Conservation (phyloP, 768 basidiomycete species). For the Rhodotorula taiwanensis region DNA sequence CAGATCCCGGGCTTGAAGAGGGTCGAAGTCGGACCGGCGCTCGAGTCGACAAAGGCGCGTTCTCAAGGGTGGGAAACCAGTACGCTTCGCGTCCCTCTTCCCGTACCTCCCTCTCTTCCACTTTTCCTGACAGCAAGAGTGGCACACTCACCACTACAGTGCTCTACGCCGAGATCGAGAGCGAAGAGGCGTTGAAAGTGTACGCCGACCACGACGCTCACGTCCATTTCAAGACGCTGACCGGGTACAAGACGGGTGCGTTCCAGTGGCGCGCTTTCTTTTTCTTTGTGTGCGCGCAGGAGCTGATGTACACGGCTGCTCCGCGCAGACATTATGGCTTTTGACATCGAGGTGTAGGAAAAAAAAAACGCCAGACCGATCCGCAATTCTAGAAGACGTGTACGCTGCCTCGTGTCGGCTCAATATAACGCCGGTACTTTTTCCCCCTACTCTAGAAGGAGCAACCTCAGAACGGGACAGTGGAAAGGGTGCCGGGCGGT, state of each 20-base stretch:
- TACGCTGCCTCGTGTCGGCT: too few relatives aligned
- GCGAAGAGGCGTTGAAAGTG: conserved; percentile 12
- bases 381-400: too few relatives aligned
- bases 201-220: conserved; percentile 17
- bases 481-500: too few relatives aligned
- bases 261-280: too few relatives aligned
- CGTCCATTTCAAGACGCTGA: conserved; percentile 6
- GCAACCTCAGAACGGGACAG: too few relatives aligned
- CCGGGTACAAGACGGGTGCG: conserved; percentile 1
- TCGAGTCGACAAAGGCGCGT: conserved; percentile 17
- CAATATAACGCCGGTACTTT: too few relatives aligned
- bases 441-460: too few relatives aligned
- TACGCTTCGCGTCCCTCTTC: background rate
- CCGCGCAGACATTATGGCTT: conserved; percentile 10
- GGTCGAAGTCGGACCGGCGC: conserved; percentile 11
- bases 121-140: background rate
- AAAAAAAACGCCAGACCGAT: too few relatives aligned
- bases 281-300: background rate
- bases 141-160: background rate
- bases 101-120: background rate
- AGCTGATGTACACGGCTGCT: background rate
- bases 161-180: conserved; percentile 26
- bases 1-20: conserved; percentile 10
- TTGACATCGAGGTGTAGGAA: conserved; percentile 3
- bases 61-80: conserved; percentile 24